A percentile compares a stretch with the other conserved stretches of the same genome.
phyloP scores from a whole-genome alignment of 2,329 filamentous ascomycete species.

The Epicoccum sorghinum region DNA sequence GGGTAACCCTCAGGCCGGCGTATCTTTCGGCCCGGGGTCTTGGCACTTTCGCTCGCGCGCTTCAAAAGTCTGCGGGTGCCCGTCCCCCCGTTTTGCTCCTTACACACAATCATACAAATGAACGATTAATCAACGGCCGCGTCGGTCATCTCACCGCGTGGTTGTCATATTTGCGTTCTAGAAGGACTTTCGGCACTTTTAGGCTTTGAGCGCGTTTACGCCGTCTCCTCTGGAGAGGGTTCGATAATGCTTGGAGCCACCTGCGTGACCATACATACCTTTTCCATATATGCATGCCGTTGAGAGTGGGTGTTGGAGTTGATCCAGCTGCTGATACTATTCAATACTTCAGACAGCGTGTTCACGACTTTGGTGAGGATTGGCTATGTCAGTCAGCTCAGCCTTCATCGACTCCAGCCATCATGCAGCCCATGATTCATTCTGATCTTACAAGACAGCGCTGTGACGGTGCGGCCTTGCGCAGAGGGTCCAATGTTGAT shows the following conservation, averaged over 20 bases:
- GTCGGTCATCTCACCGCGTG: constrained; percentile 40
- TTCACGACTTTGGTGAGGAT: too few species aligned
- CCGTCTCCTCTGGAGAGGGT: constrained; percentile 33
- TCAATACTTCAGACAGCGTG: too few species aligned
- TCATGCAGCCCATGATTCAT: too few species aligned
- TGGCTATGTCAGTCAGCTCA: too few species aligned
- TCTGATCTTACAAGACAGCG: too few species aligned
- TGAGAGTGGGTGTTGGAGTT: too few species aligned
- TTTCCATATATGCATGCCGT: background rate
- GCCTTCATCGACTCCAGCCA: too few species aligned
- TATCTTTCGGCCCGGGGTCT: constrained; percentile 19
- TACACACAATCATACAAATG: constrained; percentile 51
- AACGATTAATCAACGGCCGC: constrained; percentile 56
- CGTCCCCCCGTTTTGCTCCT: constrained; percentile 22
- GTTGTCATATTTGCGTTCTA: constrained; percentile 56
- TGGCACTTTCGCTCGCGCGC: constrained; percentile 8
- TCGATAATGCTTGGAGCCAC: constrained; percentile 41
- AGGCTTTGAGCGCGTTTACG: constrained; percentile 38
- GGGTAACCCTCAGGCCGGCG: background rate
- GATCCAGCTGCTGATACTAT: too few species aligned
- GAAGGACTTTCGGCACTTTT: constrained; percentile 44
- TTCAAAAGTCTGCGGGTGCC: constrained; percentile 31
- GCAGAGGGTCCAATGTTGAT: background rate
- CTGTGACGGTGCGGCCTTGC: too few species aligned
- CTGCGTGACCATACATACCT: constrained; percentile 46